Conservation (phyloP, 495 filamentous ascomycete genomes). For the Chaetomium fimeti region DNA sequence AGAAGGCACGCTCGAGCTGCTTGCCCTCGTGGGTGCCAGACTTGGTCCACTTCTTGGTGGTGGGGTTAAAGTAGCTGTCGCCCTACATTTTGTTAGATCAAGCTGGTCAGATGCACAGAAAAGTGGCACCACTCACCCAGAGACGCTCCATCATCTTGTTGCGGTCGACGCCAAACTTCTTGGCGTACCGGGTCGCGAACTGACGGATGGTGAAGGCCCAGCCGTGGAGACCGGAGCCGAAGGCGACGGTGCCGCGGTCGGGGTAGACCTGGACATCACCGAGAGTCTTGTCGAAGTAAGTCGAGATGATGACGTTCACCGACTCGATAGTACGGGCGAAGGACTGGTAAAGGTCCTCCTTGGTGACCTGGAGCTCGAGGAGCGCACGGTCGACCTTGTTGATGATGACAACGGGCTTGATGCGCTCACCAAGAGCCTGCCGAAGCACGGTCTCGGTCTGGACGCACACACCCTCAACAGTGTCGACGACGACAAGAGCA, state of each 20-base stretch:
- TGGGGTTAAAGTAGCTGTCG: conserved; percentile 99
- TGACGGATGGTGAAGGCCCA: conserved; percentile 99
- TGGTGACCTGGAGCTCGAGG: conserved; percentile 94
- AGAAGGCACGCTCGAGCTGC: conserved; percentile 95
- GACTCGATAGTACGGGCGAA: conserved; percentile 99
- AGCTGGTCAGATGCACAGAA: not conserved
- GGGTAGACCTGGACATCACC: conserved; percentile 99
- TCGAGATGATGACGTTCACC: conserved; percentile 99
- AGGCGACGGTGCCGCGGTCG: conserved; percentile 92
- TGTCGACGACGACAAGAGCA: conserved; percentile 99
- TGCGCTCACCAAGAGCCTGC: conserved; percentile 99
- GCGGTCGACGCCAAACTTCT: conserved; percentile 99
- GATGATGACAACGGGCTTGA: conserved; percentile 98
- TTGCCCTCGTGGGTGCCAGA: conserved; percentile 75
- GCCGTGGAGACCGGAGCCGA: conserved; percentile 99
- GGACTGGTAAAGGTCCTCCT: conserved; percentile 99
- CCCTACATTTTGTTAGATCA: conserved; percentile 52
- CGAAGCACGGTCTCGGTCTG: conserved; percentile 99
- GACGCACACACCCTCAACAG: conserved; percentile 98
- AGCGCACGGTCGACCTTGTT: conserved; percentile 99
- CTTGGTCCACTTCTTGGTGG: conserved; percentile 99
- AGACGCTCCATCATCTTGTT: conserved; percentile 99
- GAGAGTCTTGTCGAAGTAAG: conserved; percentile 94
- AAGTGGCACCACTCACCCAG: conserved; percentile 62
- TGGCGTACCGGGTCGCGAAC: conserved; percentile 93